Evolutionary conservation across 345 rosid genomes (phyloP).

Genomic region (Sonneratia alba): DNA sequence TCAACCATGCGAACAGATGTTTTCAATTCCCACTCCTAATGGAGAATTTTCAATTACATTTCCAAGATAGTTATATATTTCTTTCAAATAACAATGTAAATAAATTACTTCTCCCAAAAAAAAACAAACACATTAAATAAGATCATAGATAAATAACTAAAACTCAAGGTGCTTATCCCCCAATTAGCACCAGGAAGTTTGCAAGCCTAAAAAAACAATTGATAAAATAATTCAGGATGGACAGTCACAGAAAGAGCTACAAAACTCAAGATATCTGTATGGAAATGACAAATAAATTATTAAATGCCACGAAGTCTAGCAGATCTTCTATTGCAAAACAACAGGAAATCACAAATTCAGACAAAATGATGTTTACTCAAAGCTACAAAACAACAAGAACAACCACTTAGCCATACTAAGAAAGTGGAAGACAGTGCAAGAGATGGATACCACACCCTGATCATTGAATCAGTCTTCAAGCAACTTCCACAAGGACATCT

Average conservation of each 20-base stretch:
- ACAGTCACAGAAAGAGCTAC: neutral
- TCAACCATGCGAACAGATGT: neutral
- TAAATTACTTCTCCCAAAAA: too few relatives aligned
- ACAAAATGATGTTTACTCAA: neutral
- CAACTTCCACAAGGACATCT: conserved; percentile 90
- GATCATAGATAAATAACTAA: neutral
- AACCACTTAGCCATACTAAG: neutral
- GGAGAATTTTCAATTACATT: neutral
- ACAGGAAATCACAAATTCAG: neutral
- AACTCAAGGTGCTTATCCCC: neutral
- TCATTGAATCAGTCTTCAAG: conserved; percentile 60
- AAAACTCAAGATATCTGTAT: neutral
- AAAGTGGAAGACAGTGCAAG: neutral
- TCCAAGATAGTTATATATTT: neutral
- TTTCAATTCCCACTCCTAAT: neutral
- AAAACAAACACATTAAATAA: neutral
- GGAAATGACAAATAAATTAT: neutral
- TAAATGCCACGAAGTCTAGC: neutral
- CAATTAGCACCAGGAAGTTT: neutral
- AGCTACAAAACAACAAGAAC: neutral
- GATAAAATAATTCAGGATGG: neutral
- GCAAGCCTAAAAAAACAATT: neutral
- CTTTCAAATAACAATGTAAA: neutral
- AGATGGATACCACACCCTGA: conserved; percentile 38
- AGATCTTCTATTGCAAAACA: neutral